Conservation (phyloP, 2,329 filamentous ascomycete species). For the Chaetomiaceae sp. region DNA sequence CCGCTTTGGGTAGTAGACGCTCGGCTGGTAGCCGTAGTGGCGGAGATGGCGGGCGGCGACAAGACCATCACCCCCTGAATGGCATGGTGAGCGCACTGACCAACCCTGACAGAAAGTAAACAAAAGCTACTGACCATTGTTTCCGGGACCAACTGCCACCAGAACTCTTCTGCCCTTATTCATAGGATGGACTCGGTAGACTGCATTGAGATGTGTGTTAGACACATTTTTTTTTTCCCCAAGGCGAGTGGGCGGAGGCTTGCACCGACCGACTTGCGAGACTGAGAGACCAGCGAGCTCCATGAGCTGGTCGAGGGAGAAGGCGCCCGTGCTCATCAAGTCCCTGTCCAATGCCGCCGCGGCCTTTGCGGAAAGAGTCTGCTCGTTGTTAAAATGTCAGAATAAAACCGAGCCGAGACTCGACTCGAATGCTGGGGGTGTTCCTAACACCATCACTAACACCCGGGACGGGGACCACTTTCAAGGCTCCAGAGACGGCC, state of each 20-base stretch:
- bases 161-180: constrained; percentile 68
- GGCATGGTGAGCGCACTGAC: constrained; percentile 22
- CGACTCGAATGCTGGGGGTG: too few species aligned
- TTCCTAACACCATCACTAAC: too few species aligned
- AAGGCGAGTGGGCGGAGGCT: not conserved
- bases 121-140: constrained; percentile 51
- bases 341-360: constrained; percentile 88
- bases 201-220: constrained; percentile 43
- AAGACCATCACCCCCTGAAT: constrained; percentile 83
- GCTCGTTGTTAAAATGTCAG: not conserved
- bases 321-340: constrained; percentile 82
- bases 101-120: constrained; percentile 12
- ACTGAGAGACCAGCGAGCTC: constrained; percentile 91
- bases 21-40: constrained; percentile 87
- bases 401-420: not conserved
- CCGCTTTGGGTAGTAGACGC: constrained; percentile 88
- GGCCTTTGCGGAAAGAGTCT: constrained; percentile 85
- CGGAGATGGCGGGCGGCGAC: constrained; percentile 88
- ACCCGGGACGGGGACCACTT: too few species aligned
- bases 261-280: constrained; percentile 70
- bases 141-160: constrained; percentile 84
- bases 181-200: constrained; percentile 78
- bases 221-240: not conserved
- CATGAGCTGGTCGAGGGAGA: constrained; percentile 96
- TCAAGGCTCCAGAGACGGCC: too few species aligned